Base-by-base conservation (phyloP, 345 rosid genomes). In the Noccaea bulbosa region DNA sequence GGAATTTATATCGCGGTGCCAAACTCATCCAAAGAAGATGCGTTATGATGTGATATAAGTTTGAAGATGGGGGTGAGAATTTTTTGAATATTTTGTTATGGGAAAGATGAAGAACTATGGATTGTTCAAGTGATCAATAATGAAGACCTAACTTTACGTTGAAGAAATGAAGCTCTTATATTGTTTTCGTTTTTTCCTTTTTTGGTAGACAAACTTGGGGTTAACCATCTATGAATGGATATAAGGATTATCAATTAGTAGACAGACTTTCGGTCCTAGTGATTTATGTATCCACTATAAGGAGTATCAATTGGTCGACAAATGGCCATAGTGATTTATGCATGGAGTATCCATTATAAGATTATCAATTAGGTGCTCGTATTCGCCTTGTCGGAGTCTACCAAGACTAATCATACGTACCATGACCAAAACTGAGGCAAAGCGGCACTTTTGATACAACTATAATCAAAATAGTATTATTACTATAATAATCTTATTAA, bases 1-100 rank as follows among this genome's bases (percentile, higher is more conserved):
- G 74, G n/a, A 14, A 30, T 59, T 48, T 30, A 27, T 39, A 11
- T 69, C 63, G 62, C 38, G 43, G 47, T 62, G 43, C 55, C 56
- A 52, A 43, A 52, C 47, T 44, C 55, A 71, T 53, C 12, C 4
- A 62, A 41, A 38, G 33, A 70, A 50, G 35, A 40, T 50, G 61
- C 33, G 44, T 17, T 40, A 12, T 59, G n/a, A 22, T n/a, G 57
- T 69, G 48, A 14, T 66, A 38, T 69, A 47, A 57, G 48, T 24
- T 47, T 69, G n/a, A 37, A 48, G 32, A 48, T 27, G 49, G 47
- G 50, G 24, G 58, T 37, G 47, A 30, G 15, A 48, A 27, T 9
- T 56, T 9, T 56, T 9, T 56, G 37, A 12, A 57, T 57, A 37
- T 56, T 24, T 45, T 45, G 38, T 37, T 56, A 27, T 33, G 46